These are phyloP conservation scores for Dendrobium officinale DNA, from an alignment of 106 monocot species.

Conservation along the genomic window DNA sequence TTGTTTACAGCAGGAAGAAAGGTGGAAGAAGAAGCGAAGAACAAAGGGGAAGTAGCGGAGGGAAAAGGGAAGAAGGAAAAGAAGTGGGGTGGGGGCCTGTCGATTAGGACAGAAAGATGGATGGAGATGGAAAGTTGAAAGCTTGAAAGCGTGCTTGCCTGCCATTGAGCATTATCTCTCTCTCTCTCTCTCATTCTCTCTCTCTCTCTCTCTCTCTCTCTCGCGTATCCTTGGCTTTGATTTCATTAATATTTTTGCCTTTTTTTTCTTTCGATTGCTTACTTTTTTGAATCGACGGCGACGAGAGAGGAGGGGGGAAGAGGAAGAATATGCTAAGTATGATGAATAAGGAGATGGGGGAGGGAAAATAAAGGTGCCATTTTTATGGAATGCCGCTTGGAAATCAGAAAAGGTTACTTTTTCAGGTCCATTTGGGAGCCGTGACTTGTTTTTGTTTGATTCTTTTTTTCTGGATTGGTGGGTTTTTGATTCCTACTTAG, in stretches of 20 bases:
- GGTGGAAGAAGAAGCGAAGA: neutral
- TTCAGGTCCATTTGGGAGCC: conserved; percentile 19
- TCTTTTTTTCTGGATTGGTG: neutral
- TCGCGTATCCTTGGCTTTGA: neutral
- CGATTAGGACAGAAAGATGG: conserved; percentile 46
- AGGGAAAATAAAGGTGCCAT: conserved; percentile 5
- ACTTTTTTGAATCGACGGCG: neutral
- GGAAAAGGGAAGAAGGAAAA: neutral
- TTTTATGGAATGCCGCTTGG: conserved; percentile 5
- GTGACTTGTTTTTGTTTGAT: conserved; percentile 10
- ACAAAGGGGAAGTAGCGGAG: neutral
- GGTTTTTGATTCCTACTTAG: neutral
- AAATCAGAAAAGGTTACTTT: conserved; percentile 17
- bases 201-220: neutral
- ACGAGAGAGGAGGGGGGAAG: neutral
- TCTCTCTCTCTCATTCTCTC: neutral
- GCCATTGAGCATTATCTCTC: conserved; percentile 41
- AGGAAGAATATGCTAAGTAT: neutral
- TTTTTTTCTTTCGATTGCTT: neutral
- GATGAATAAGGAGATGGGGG: conserved; percentile 2
- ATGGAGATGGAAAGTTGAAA: conserved; percentile 36
- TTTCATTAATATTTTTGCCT: neutral
- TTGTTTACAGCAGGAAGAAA: neutral
- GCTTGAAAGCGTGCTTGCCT: conserved; percentile 85
- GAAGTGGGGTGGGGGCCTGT: conserved; percentile 6